These are phyloP conservation scores for Pseudopithomyces maydicus DNA, from an alignment of 2,329 filamentous ascomycete species.

Conservation along the genomic window DNA sequence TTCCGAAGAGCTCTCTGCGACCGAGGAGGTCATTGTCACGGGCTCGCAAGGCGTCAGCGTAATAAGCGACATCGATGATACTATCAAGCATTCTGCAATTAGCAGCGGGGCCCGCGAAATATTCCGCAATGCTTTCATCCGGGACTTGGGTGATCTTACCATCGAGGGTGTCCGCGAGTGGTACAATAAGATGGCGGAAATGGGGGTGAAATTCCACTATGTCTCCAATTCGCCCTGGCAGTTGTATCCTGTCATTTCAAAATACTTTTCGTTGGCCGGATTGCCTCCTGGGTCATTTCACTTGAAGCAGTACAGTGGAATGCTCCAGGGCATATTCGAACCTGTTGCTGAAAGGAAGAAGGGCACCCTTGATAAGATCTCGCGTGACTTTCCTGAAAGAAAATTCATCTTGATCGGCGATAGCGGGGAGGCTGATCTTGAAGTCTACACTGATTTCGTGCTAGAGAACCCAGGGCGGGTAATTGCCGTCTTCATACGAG, in stretches of 20 bases:
- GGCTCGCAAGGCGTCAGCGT: slow-evolving; percentile 82
- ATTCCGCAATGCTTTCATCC: slow-evolving; percentile 93
- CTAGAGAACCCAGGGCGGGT: slow-evolving; percentile 82
- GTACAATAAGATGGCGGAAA: slow-evolving; percentile 77
- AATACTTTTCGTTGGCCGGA: slow-evolving; percentile 79
- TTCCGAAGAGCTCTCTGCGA: slow-evolving; percentile 81
- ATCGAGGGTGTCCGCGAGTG: slow-evolving; percentile 88
- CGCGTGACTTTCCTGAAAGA: slow-evolving; percentile 86
- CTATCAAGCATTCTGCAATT: slow-evolving; percentile 94
- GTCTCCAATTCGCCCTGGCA: slow-evolving; percentile 99
- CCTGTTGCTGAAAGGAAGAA: slow-evolving; percentile 95
- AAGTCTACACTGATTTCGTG: slow-evolving; percentile 95
- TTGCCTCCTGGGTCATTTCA: slow-evolving; percentile 90
- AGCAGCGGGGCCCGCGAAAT: slow-evolving; percentile 86
- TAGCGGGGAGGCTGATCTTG: slow-evolving; percentile 93
- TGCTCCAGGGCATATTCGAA: slow-evolving; percentile 98
- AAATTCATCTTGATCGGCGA: slow-evolving; percentile 93
- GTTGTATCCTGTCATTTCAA: slow-evolving; percentile 85
- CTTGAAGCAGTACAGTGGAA: slow-evolving; percentile 93
- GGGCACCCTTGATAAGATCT: slow-evolving; percentile 80
- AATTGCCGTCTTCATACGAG: slow-evolving; percentile 88
- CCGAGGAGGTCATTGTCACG: slow-evolving; percentile 76
- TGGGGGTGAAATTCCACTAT: slow-evolving; percentile 91
- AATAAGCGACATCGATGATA: slow-evolving; percentile 98
- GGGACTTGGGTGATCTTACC: slow-evolving; percentile 79